Evolutionary conservation across 805 yeast species (phyloP).

Genomic region (Candida arabinofermentans): DNA sequence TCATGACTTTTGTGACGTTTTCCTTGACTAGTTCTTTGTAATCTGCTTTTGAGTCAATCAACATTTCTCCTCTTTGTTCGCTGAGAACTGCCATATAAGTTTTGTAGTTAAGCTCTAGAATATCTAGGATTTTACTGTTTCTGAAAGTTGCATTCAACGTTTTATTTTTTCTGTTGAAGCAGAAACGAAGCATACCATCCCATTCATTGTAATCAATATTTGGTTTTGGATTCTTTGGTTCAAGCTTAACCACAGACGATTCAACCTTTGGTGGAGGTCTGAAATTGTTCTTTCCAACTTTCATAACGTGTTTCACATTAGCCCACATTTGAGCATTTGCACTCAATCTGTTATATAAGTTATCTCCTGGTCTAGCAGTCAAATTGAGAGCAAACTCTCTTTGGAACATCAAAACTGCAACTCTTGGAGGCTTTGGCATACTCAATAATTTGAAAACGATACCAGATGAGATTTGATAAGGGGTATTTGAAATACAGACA

Average conservation of each 20-base stretch:
- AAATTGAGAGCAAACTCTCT: constrained; percentile 93
- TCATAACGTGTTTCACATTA: constrained; percentile 97
- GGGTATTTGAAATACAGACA: constrained; percentile 94
- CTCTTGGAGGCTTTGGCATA: constrained; percentile 92
- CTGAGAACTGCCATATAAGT: constrained; percentile 54
- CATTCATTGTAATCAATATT: constrained; percentile 90
- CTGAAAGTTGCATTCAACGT: constrained; percentile 92
- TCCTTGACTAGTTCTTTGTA: constrained; percentile 51
- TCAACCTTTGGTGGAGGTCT: constrained; percentile 99
- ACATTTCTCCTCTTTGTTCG: constrained; percentile 45
- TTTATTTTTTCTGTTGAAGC: constrained; percentile 90
- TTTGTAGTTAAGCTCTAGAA: constrained; percentile 84
- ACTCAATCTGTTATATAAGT: constrained; percentile 84
- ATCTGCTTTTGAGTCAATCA: constrained; percentile 40
- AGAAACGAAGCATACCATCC: constrained; percentile 92
- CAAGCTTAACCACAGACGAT: constrained; percentile 91
- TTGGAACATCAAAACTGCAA: constrained; percentile 94
- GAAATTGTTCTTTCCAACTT: constrained; percentile 94
- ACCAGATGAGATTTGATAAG: constrained; percentile 96
- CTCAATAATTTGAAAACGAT: constrained; percentile 87
- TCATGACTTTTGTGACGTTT: constrained; percentile 69
- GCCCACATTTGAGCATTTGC: constrained; percentile 99
- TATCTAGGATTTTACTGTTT: constrained; percentile 70
- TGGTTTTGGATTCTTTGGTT: constrained; percentile 91
- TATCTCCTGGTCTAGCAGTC: constrained; percentile 95